Evolutionary conservation across 371 early-diverging fungal species (phyloP).

Genomic region (Basidiobolus meristosporus): DNA sequence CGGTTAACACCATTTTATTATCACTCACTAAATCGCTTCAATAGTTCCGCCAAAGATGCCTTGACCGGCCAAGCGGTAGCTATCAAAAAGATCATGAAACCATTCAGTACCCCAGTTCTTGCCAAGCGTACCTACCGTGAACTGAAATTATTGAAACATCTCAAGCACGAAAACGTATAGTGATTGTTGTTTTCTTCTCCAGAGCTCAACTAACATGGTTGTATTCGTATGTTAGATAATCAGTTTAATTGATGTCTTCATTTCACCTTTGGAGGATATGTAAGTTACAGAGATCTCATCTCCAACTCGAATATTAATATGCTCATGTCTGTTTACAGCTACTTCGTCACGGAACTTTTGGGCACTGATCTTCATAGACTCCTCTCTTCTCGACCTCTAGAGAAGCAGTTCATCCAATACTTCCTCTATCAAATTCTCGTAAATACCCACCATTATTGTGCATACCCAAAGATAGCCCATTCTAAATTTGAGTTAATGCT

Average conservation of each 20-base stretch:
- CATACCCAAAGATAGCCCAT: no score
- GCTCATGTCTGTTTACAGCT: slow-evolving; percentile 12
- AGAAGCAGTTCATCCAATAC: slow-evolving; percentile 88
- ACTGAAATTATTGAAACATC: slow-evolving; percentile 71
- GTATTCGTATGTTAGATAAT: slow-evolving; percentile 30
- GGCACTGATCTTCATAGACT: slow-evolving; percentile 88
- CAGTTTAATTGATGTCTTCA: slow-evolving; percentile 72
- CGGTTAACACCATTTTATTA: background rate
- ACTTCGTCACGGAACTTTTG: slow-evolving; percentile 85
- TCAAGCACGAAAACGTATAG: slow-evolving; percentile 69
- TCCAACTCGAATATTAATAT: background rate
- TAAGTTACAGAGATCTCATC: slow-evolving; percentile 21
- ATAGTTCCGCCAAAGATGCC: slow-evolving; percentile 75
- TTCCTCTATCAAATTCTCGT: slow-evolving; percentile 86
- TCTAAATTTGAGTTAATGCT: no score
- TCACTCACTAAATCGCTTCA: background rate
- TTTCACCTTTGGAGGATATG: slow-evolving; percentile 81
- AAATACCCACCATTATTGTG: no score
- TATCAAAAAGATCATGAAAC: slow-evolving; percentile 89
- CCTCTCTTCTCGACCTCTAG: slow-evolving; percentile 67
- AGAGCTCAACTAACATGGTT: background rate
- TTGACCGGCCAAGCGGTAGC: slow-evolving; percentile 68
- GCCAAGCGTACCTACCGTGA: slow-evolving; percentile 90
- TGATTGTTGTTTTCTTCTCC: background rate
- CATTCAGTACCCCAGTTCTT: slow-evolving; percentile 77